Percentiles rank a stretch among this genome's conserved stretches.
Conservation (phyloP, 768 basidiomycete species). For the Leccinum disarticulatum region DNA sequence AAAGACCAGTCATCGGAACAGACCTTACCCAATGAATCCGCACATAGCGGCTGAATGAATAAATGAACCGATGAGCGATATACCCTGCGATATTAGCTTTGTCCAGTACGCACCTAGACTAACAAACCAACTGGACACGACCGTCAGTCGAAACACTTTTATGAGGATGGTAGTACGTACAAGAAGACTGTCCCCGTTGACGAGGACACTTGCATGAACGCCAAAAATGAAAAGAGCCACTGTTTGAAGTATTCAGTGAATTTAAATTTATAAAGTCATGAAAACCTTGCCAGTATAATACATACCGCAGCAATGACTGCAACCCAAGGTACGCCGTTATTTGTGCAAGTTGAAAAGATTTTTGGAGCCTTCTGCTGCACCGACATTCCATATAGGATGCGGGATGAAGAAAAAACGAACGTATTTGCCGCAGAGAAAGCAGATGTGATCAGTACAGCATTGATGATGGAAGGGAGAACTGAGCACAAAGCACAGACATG, state of each 20-base stretch:
- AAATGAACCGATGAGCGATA: not conserved
- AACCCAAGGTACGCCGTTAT: conserved; percentile 48
- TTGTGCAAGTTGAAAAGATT: conserved; percentile 49
- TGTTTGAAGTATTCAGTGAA: conserved; percentile 5
- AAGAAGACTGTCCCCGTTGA: conserved; percentile 45
- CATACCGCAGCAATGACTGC: conserved; percentile 33
- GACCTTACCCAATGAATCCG: conserved; percentile 49
- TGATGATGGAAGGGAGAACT: conserved; percentile 69
- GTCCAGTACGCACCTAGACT: conserved; percentile 44
- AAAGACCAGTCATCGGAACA: conserved; percentile 25
- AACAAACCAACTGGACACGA: conserved; percentile 59
- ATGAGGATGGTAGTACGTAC: conserved; percentile 9
- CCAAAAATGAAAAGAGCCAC: conserved; percentile 44
- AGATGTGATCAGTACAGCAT: conserved; percentile 67
- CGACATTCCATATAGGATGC: conserved; percentile 45
- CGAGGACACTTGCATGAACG: conserved; percentile 65
- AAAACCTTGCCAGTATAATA: conserved; percentile 3
- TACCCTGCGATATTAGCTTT: not conserved
- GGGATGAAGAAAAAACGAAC: conserved; percentile 39
- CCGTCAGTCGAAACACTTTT: conserved; percentile 23
- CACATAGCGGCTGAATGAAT: conserved; percentile 46
- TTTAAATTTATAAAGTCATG: conserved; percentile 16
- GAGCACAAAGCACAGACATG: not conserved
- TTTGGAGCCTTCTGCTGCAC: conserved; percentile 50
- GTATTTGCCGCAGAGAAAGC: conserved; percentile 72